phyloP scores from a whole-genome alignment of 345 rosid species.

The Euphorbia peplus region DNA sequence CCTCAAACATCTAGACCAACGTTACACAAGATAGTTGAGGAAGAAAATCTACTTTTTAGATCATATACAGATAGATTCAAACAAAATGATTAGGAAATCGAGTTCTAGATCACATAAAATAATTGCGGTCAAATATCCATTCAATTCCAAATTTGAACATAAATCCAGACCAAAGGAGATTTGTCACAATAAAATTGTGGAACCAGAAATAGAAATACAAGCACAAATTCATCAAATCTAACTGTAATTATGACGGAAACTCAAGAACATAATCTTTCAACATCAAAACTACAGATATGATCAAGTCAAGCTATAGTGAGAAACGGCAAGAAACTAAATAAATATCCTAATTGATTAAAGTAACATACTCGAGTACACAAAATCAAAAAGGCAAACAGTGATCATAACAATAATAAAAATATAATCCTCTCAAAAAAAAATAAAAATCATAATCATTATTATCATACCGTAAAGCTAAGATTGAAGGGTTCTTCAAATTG shows the following conservation, averaged over 20 bases:
- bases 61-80: background rate
- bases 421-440: no score
- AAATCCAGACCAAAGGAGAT: background rate
- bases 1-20: no score
- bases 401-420: no score
- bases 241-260: background rate
- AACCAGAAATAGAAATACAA: background rate
- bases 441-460: no score
- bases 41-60: background rate
- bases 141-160: background rate
- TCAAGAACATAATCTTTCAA: background rate
- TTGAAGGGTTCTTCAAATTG: slow-evolving; percentile 60
- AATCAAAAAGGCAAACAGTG: background rate
- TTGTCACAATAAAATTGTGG: background rate
- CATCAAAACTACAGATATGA: background rate
- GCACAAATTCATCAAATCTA: background rate
- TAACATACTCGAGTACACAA: background rate
- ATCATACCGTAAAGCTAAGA: slow-evolving; percentile 56
- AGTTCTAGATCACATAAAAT: no score
- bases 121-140: background rate
- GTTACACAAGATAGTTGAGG: background rate
- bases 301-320: background rate
- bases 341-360: background rate
- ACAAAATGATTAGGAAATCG: no score
- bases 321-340: background rate